A percentile compares a stretch with the other conserved stretches of the same genome.
phyloP scores from a whole-genome alignment of 371 early-diverging fungal species.

The Mortierella sp. region DNA sequence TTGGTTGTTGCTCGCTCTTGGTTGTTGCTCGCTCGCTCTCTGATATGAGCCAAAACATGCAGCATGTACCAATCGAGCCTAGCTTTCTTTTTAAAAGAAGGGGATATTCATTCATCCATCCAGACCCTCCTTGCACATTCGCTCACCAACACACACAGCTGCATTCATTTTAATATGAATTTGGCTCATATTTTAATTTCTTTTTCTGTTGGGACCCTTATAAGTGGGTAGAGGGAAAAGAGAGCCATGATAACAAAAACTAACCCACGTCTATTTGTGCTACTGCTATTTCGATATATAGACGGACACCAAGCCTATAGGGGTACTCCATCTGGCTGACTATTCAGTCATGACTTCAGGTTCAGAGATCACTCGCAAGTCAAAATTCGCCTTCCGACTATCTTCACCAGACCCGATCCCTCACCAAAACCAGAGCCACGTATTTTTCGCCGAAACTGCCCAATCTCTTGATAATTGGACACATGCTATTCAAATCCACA shows the following conservation, averaged over 20 bases:
- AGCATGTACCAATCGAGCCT: too few species aligned
- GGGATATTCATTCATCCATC: too few species aligned
- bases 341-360: slow-evolving; percentile 44
- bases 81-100: too few species aligned
- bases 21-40: too few species aligned
- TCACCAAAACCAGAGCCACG: slow-evolving; percentile 44
- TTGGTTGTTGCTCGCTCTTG: too few species aligned
- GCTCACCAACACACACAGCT: too few species aligned
- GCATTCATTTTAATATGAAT: too few species aligned
- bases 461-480: slow-evolving; percentile 47
- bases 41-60: too few species aligned
- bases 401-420: slow-evolving; percentile 39
- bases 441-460: slow-evolving; percentile 30
- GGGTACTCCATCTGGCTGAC: slow-evolving; percentile 41
- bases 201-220: not conserved
- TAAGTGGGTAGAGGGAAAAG: not conserved
- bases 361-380: slow-evolving; percentile 50
- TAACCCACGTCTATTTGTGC: not conserved
- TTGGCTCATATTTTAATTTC: too few species aligned
- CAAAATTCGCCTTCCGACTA: slow-evolving; percentile 45
- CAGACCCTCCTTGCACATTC: too few species aligned
- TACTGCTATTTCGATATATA: not conserved
- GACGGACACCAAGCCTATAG: slow-evolving; percentile 47
- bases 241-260: not conserved
- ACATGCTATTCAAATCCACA: slow-evolving; percentile 36